Percentiles rank a stretch among this genome's conserved stretches.
Conservation (phyloP, 345 rosid genomes). For the Brassica cretica region DNA sequence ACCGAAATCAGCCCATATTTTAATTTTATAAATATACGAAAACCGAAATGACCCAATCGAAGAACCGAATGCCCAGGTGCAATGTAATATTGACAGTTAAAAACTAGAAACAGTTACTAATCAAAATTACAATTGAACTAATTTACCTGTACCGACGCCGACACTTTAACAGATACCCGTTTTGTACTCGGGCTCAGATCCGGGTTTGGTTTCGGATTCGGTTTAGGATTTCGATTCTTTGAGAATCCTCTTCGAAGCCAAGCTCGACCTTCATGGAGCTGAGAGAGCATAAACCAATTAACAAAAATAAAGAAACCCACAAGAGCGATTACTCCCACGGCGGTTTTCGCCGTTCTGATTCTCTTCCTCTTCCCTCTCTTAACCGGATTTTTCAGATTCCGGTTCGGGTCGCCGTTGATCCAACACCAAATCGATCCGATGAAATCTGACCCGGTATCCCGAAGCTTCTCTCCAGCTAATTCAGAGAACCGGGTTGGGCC, state of each 20-base stretch:
- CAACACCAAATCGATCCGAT: slow-evolving; percentile 37
- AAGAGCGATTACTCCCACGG: slow-evolving; percentile 48
- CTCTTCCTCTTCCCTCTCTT: slow-evolving; percentile 50
- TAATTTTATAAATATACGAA: no score
- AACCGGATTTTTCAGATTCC: slow-evolving; percentile 32
- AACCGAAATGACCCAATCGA: background rate
- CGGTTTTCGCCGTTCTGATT: slow-evolving; percentile 50
- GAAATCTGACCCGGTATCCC: slow-evolving; percentile 18
- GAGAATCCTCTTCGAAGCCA: slow-evolving; percentile 40
- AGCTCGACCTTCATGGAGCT: slow-evolving; percentile 55
- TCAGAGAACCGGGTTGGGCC: slow-evolving; percentile 47
- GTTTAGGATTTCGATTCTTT: slow-evolving; percentile 15
- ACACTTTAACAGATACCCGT: slow-evolving; percentile 38
- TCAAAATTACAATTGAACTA: slow-evolving; percentile 1
- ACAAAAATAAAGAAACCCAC: slow-evolving; percentile 66
- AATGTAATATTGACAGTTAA: background rate
- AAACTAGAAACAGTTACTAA: background rate
- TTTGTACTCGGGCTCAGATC: slow-evolving; percentile 11
- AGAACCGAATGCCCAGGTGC: background rate
- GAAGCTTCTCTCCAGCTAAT: slow-evolving; percentile 20
- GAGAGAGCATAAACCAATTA: slow-evolving; percentile 72
- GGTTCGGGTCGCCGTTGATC: slow-evolving; percentile 41
- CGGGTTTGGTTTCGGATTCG: slow-evolving; percentile 8
- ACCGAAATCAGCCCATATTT: background rate
- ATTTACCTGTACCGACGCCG: slow-evolving; percentile 51